These are phyloP conservation scores for Ceratobasidium sp. DNA, from an alignment of 1,284 basidiomycete species.

Conservation along the genomic window DNA sequence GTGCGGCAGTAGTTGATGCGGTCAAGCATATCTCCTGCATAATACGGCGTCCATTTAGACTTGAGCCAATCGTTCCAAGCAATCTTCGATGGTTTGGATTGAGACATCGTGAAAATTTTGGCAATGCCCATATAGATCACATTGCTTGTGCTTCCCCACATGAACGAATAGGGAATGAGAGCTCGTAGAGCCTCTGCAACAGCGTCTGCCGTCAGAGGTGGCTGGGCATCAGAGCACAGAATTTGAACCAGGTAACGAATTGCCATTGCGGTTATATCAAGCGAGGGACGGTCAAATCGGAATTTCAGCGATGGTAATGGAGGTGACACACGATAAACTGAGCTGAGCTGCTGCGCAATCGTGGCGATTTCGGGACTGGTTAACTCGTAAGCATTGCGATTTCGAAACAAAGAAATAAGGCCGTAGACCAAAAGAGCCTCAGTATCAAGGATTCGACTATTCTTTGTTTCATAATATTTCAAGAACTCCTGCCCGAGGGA, in stretches of 20 bases:
- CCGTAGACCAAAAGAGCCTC: conserved; percentile 27
- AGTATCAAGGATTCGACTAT: background rate
- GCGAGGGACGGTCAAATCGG: conserved; percentile 4
- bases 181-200: background rate
- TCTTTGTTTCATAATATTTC: conserved; percentile 2
- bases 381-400: conserved; percentile 9
- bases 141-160: conserved; percentile 12
- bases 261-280: background rate
- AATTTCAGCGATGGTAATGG: background rate
- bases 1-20: background rate
- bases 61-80: conserved; percentile 14
- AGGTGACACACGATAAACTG: conserved; percentile 1
- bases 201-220: background rate
- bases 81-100: background rate
- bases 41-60: conserved; percentile 24
- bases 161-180: conserved; percentile 20
- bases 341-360: background rate
- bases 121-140: conserved; percentile 9
- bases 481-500: conserved; percentile 19
- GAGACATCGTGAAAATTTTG: background rate
- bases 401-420: conserved; percentile 3
- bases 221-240: background rate
- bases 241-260: background rate
- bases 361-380: background rate
- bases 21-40: conserved; percentile 8